Evolutionary conservation across 345 rosid genomes (phyloP), one percentile per base, ranked within the genome.

Genomic region (Arabidopsis suecica): DNA sequence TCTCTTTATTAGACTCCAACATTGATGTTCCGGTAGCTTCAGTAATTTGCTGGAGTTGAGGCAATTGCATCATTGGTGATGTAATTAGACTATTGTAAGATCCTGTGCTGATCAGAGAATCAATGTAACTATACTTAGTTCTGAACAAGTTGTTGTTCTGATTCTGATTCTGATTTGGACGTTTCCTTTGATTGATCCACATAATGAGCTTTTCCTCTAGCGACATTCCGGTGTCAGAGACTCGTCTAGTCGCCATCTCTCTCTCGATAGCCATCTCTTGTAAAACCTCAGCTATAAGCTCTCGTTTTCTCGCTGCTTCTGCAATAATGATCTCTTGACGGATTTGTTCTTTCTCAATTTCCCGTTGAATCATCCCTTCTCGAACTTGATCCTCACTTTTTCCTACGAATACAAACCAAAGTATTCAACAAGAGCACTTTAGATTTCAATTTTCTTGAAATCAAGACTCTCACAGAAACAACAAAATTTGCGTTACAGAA

Each of bases 201-300:
- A 71, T 61, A 42, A 76, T 5, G 13, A 70, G 23, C 23, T 69
- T 79, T 1, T 65, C 74, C 6, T 68, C 87, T 0, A 67, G 20
- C 5, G 84, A 59, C 40, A 71, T 20, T 20, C 36, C 32, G 69
- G 28, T 70, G 45, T 71, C 74, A 0, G 62, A 7, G 0, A 65
- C 47, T 16, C 64, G 33, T 25, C 51, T 72, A 64, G 53, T 36
- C 9, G 79, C 81, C 79, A 79, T 71, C 50, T 80, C 84, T 78
- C 80, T 77, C 65, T 86, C 87, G 9, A 75, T 59, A 45, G 80
- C 70, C 78, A 88, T 71, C 83, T 86, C 90, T 9, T 78, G 72
- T 67, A 77, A 62, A 25, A 84, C 84, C 71, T 86, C 86, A 0
- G 77, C 86, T 49, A 83, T 78, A 12, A 86, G 80, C 36, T 60